phyloP scores from a whole-genome alignment of 139 green algal genomes.

The Diplosphaera chodatii region DNA sequence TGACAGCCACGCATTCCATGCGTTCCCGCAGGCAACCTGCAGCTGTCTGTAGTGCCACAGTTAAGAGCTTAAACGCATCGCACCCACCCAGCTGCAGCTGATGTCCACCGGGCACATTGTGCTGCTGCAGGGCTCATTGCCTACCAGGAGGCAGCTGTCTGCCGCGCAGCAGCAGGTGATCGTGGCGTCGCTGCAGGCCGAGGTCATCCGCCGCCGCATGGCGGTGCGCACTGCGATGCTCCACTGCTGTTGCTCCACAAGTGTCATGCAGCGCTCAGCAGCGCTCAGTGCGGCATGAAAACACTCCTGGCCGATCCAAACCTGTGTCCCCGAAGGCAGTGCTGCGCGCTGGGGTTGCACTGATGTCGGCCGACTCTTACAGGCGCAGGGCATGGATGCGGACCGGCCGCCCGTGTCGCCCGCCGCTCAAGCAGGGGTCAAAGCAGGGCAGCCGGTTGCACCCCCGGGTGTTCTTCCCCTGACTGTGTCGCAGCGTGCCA shows the following conservation, averaged over 20 bases:
- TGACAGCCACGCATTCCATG: too few relatives aligned
- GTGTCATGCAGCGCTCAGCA: too few relatives aligned
- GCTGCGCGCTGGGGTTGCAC: too few relatives aligned
- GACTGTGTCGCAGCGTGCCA: slow-evolving; percentile 32
- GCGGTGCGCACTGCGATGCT: background rate
- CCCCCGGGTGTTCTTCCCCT: slow-evolving; percentile 9
- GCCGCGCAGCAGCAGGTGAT: background rate
- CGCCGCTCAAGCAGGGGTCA: background rate
- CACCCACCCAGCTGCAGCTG: background rate
- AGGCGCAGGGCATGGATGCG: background rate
- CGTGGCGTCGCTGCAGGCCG: slow-evolving; percentile 51
- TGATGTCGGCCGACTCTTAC: too few relatives aligned
- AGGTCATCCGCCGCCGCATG: slow-evolving; percentile 43
- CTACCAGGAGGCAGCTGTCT: background rate
- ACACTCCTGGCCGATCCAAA: too few relatives aligned
- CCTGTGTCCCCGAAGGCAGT: too few relatives aligned
- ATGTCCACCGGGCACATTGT: background rate
- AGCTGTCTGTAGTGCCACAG: too few relatives aligned
- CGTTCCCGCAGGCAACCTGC: background rate
- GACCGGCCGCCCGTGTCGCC: background rate
- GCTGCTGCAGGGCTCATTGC: background rate
- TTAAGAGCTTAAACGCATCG: too few relatives aligned
- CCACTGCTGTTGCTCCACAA: background rate
- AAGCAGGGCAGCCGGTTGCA: slow-evolving; percentile 6
- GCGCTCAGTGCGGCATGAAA: too few relatives aligned